Evolutionary conservation across 2,329 filamentous ascomycete species (phyloP).

Genomic region (Pseudopyricularia cyperi): DNA sequence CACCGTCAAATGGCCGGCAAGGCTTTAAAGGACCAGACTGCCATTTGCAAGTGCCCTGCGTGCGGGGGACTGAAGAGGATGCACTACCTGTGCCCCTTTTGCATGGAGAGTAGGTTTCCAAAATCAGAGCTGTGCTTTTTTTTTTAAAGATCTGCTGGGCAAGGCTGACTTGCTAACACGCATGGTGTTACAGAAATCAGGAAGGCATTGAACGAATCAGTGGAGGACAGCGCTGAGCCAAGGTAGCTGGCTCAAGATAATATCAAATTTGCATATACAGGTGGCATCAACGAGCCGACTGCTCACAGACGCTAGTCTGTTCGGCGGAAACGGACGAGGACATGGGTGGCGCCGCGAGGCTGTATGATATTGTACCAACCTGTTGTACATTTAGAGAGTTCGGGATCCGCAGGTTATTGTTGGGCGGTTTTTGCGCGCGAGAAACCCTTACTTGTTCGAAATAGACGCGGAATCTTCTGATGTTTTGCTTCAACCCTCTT

Average conservation of each 20-base stretch:
- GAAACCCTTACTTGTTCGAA: not conserved
- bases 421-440: not conserved
- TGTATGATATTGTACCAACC: not conserved
- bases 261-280: not conserved
- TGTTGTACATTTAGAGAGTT: not conserved
- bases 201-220: slow-evolving; percentile 18
- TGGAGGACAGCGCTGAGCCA: slow-evolving; percentile 4
- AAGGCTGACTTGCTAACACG: slow-evolving; percentile 8
- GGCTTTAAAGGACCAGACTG: slow-evolving; percentile 78
- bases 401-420: not conserved
- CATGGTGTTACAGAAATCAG: slow-evolving; percentile 25
- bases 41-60: slow-evolving; percentile 75
- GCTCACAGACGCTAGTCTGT: not conserved
- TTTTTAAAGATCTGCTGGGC: too few relatives aligned
- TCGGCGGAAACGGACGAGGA: not conserved
- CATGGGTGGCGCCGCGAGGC: not conserved
- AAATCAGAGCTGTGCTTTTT: not conserved
- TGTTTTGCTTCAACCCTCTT: not conserved
- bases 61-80: slow-evolving; percentile 82
- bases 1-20: slow-evolving; percentile 93
- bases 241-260: not conserved
- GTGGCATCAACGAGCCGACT: not conserved
- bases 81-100: slow-evolving; percentile 79
- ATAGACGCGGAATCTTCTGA: not conserved
- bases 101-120: slow-evolving; percentile 19